Conservation (phyloP, 2,329 filamentous ascomycete species). For the Lasiodiplodia sp. region DNA sequence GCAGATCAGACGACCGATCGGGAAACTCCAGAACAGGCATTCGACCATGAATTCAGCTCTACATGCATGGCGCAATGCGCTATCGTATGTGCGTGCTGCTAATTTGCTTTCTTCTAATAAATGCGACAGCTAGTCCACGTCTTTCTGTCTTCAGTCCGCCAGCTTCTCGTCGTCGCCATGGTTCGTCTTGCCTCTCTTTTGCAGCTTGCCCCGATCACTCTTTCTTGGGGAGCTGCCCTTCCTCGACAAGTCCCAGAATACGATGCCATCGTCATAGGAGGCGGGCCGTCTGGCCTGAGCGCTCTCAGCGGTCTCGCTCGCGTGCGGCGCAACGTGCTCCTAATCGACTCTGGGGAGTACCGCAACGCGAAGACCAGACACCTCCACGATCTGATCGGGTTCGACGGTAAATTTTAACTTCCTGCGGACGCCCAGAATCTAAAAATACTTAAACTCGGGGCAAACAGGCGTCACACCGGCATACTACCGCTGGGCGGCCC, state of each 20-base stretch:
- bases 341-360: slow-evolving; percentile 54
- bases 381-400: slow-evolving; percentile 9
- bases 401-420: background rate
- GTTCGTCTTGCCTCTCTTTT: background rate
- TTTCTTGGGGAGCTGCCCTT: slow-evolving; percentile 5
- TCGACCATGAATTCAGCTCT: background rate
- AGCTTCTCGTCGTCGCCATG: background rate
- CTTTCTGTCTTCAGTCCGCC: background rate
- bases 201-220: slow-evolving; percentile 3
- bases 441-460: background rate
- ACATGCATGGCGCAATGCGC: slow-evolving; percentile 5
- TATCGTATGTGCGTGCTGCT: slow-evolving; percentile 4
- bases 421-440: no score
- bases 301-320: slow-evolving; percentile 50
- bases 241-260: slow-evolving; percentile 19
- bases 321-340: slow-evolving; percentile 47
- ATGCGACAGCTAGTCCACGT: background rate
- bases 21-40: slow-evolving; percentile 4
- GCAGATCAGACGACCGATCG: background rate
- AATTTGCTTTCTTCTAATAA: slow-evolving; percentile 1
- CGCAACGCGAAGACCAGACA: slow-evolving; percentile 46
- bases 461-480: slow-evolving; percentile 3
- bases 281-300: slow-evolving; percentile 55
- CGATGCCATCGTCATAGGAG: slow-evolving; percentile 52
- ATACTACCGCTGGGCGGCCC: slow-evolving; percentile 10